Conservation (phyloP, 2,329 filamentous ascomycete genomes). For the Aureobasidium lini region DNA sequence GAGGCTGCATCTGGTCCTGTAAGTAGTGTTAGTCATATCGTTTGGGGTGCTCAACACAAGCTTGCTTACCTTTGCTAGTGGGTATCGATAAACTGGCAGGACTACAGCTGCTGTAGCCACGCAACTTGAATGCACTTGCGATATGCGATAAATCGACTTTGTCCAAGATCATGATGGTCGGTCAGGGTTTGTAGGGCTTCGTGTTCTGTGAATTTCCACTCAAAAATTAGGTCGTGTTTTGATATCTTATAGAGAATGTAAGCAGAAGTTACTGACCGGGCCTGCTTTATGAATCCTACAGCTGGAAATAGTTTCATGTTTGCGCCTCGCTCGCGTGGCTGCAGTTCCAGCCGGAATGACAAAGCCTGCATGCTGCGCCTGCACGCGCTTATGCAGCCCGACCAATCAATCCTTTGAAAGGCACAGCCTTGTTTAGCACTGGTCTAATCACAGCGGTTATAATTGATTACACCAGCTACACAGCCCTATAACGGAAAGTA, state of each 20-base stretch:
- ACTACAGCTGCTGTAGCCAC: neutral
- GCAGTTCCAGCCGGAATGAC: conserved; percentile 1
- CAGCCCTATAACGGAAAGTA: neutral
- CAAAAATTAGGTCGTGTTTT: too few species aligned
- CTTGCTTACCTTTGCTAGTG: neutral
- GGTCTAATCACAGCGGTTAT: neutral
- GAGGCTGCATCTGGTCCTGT: neutral
- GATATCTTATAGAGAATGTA: neutral
- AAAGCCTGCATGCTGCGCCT: neutral
- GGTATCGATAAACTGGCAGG: neutral
- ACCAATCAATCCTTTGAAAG: neutral
- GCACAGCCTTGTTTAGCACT: conserved; percentile 1
- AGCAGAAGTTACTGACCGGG: neutral
- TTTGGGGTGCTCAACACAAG: neutral
- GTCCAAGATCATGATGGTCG: neutral
- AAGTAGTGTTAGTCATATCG: neutral
- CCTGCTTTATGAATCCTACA: neutral
- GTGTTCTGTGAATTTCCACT: too few species aligned
- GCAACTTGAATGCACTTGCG: neutral
- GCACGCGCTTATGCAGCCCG: neutral
- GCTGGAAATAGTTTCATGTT: neutral
- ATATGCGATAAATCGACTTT: neutral
- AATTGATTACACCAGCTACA: neutral
- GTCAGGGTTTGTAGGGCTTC: neutral
- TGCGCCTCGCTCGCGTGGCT: neutral